phyloP scores from a whole-genome alignment of 352 stramenopile genomes.

The Globisporangium nagaii region DNA sequence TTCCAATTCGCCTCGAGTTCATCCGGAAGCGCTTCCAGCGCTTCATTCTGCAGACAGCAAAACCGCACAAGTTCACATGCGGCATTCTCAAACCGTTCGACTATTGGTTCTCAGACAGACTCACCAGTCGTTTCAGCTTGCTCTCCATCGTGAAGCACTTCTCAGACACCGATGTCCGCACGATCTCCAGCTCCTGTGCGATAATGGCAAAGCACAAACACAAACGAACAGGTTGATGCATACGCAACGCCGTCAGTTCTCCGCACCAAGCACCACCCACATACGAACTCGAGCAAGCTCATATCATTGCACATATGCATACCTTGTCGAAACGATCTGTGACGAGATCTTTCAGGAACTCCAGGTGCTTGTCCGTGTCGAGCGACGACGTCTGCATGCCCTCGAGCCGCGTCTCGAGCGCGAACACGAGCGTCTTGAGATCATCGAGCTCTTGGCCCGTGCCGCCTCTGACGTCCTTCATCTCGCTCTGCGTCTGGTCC shows the following conservation, averaged over 20 bases:
- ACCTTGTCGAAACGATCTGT: slow-evolving; percentile 48
- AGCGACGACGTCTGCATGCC: slow-evolving; percentile 23
- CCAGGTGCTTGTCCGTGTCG: slow-evolving; percentile 33
- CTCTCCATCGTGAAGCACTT: slow-evolving; percentile 46
- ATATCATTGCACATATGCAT: neutral
- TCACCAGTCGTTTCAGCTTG: slow-evolving; percentile 36
- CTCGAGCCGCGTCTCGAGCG: slow-evolving; percentile 35
- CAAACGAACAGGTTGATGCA: neutral
- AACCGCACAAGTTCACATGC: too few species aligned
- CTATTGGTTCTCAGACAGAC: neutral
- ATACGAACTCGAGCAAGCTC: too few species aligned
- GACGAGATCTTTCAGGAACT: slow-evolving; percentile 30
- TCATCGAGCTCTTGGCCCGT: slow-evolving; percentile 39
- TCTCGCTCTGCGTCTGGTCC: slow-evolving; percentile 24
- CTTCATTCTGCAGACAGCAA: slow-evolving; percentile 14
- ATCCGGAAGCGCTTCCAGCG: slow-evolving; percentile 22
- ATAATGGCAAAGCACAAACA: neutral
- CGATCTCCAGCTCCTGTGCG: slow-evolving; percentile 46
- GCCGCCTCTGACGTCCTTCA: slow-evolving; percentile 13
- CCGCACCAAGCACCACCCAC: too few species aligned
- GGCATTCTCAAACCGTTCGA: too few species aligned
- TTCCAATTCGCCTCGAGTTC: slow-evolving; percentile 18
- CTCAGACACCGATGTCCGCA: slow-evolving; percentile 49
- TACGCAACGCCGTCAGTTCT: too few species aligned
- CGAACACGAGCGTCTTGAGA: slow-evolving; percentile 42